These are phyloP conservation scores for Potentilla sterilis DNA, from an alignment of 306 rosid genomes.

Conservation along the genomic window DNA sequence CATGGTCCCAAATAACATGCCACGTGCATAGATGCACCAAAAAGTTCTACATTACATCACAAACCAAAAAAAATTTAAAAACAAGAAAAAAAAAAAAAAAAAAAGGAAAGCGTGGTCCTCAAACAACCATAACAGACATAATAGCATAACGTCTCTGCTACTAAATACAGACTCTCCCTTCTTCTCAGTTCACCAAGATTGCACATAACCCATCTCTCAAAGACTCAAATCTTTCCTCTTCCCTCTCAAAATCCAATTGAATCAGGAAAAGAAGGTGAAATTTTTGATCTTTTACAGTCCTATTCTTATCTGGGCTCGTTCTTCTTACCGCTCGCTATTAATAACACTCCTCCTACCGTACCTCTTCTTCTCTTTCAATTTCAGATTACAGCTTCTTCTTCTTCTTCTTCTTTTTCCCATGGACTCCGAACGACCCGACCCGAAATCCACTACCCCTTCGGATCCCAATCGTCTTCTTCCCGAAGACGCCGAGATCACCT, in stretches of 20 bases:
- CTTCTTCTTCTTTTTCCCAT: not conserved
- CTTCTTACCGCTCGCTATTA: not conserved
- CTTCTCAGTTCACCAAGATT: not conserved
- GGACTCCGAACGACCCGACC: constrained; percentile 5
- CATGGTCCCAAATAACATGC: constrained; percentile 44
- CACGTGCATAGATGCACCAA: constrained; percentile 60
- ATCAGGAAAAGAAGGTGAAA: not conserved
- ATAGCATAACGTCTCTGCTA: not conserved
- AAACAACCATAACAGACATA: constrained; percentile 3
- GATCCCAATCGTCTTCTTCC: not conserved
- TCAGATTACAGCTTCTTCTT: not conserved
- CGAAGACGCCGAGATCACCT: not conserved
- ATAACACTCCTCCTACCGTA: not conserved
- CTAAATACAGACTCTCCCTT: not conserved
- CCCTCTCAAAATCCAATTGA: not conserved
- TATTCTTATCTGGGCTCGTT: not conserved
- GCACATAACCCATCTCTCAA: not conserved
- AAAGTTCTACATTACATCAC: constrained; percentile 36
- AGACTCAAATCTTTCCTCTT: constrained; percentile 8
- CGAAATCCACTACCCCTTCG: not conserved
- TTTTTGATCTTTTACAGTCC: not conserved
- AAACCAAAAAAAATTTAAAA: too few species aligned
- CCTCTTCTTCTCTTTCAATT: not conserved
- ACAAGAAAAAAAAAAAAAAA: not conserved
- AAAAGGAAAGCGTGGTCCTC: constrained; percentile 1